Percentiles rank a stretch among this genome's conserved stretches.
These are phyloP conservation scores for Pseudogymnoascus sp. DNA, from an alignment of 2,329 filamentous ascomycete genomes.

Conservation along the genomic window DNA sequence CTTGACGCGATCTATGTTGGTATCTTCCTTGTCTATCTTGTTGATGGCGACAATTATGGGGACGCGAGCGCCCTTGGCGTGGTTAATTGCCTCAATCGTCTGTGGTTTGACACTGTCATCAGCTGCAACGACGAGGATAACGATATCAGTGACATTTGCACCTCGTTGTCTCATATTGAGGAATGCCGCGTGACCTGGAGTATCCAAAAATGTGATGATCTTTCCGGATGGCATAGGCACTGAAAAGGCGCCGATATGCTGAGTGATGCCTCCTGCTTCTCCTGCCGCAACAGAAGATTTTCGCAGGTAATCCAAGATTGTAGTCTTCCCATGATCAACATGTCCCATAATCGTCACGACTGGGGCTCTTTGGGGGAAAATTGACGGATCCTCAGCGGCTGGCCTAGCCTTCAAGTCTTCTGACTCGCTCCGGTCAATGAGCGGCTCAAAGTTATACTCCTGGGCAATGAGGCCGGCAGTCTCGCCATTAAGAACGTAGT, in stretches of 20 bases:
- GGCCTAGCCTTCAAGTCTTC: constrained; percentile 68
- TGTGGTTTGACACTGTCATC: constrained; percentile 98
- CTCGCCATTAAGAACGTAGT: constrained; percentile 84
- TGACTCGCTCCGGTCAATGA: constrained; percentile 57
- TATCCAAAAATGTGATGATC: constrained; percentile 92
- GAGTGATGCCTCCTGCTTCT: constrained; percentile 94
- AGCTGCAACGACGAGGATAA: constrained; percentile 89
- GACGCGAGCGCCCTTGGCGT: constrained; percentile 77
- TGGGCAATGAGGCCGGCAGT: constrained; percentile 83
- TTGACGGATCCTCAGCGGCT: constrained; percentile 57
- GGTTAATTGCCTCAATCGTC: constrained; percentile 91
- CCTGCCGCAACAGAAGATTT: constrained; percentile 86
- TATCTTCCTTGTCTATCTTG: constrained; percentile 86
- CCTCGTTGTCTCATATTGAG: constrained; percentile 92
- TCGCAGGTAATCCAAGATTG: constrained; percentile 84
- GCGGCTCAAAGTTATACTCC: constrained; percentile 88
- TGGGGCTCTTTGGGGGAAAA: constrained; percentile 69
- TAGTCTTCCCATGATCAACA: constrained; percentile 97
- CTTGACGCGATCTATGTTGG: constrained; percentile 77
- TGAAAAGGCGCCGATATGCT: constrained; percentile 96
- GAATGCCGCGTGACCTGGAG: constrained; percentile 92
- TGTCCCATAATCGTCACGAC: constrained; percentile 99
- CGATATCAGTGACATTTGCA: constrained; percentile 93
- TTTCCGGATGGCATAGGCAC: constrained; percentile 81
- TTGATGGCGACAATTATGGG: constrained; percentile 97